phyloP scores from a whole-genome alignment of 306 rosid genomes.

The Nissolia schottii region DNA sequence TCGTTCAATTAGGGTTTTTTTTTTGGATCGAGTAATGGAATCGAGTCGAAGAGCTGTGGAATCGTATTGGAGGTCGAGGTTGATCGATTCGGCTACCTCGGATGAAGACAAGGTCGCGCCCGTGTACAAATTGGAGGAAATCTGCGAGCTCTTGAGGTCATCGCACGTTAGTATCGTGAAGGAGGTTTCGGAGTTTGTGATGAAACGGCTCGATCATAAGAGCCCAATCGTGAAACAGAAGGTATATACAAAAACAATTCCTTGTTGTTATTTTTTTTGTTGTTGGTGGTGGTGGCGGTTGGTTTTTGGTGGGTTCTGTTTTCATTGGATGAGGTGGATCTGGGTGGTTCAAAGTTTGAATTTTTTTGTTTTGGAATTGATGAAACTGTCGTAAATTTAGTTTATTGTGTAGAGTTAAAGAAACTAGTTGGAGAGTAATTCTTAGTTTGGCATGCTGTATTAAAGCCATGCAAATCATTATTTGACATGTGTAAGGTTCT shows the following conservation, averaged over 20 bases:
- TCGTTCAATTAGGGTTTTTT: background rate
- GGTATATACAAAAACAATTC: constrained; percentile 32
- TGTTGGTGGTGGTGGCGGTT: no score
- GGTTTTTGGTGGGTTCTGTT: constrained; percentile 7
- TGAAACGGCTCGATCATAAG: constrained; percentile 85
- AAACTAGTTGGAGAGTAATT: background rate
- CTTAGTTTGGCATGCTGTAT: background rate
- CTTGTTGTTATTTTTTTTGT: no score
- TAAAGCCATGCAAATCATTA: background rate
- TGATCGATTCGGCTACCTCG: constrained; percentile 84
- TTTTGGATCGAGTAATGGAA: constrained; percentile 51
- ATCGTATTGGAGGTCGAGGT: constrained; percentile 85
- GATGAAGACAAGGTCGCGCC: constrained; percentile 95
- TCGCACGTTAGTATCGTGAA: constrained; percentile 88
- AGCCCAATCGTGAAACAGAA: constrained; percentile 94
- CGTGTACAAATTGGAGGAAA: constrained; percentile 85
- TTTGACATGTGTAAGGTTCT: background rate
- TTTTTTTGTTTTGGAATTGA: constrained; percentile 1
- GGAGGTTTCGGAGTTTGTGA: constrained; percentile 77
- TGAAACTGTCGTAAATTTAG: background rate
- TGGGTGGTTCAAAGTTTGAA: constrained; percentile 3
- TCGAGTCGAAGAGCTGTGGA: constrained; percentile 98
- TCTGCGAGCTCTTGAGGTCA: constrained; percentile 77
- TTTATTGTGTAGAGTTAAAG: background rate
- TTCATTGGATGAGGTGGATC: constrained; percentile 30